Percentiles rank a stretch among this genome's conserved stretches.
phyloP scores from a whole-genome alignment of 805 yeast genomes.

The Starmerella bombicola region DNA sequence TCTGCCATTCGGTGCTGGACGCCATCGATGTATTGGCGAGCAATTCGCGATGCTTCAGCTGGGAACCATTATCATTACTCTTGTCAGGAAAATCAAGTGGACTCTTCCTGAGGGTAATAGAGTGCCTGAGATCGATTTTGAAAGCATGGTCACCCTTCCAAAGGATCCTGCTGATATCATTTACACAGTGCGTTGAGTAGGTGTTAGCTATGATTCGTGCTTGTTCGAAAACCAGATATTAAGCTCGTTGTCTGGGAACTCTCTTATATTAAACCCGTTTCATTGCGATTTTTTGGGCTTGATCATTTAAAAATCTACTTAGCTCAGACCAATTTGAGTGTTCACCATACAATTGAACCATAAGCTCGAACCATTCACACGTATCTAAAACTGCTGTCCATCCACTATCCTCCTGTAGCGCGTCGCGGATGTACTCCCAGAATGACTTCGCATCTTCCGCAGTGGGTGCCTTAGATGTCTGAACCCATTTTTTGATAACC shows the following conservation, averaged over 20 bases:
- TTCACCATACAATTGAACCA: neutral
- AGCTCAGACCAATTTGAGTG: neutral
- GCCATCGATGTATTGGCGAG: conserved; percentile 99
- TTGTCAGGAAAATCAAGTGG: conserved; percentile 69
- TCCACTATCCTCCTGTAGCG: conserved; percentile 6
- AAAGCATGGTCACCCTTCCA: conserved; percentile 90
- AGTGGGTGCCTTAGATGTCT: conserved; percentile 1
- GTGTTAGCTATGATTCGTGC: neutral
- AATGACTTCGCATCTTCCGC: conserved; percentile 13
- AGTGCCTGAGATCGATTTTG: conserved; percentile 50
- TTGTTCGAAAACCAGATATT: no score
- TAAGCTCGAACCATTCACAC: neutral
- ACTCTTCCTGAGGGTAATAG: conserved; percentile 39
- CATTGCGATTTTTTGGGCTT: neutral
- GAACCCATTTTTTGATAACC: conserved; percentile 9
- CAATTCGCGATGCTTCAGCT: conserved; percentile 93
- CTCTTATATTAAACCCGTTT: neutral
- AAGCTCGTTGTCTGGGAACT: no score
- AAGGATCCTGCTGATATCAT: conserved; percentile 39
- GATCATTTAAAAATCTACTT: neutral
- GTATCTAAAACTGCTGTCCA: conserved; percentile 9
- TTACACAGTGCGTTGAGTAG: conserved; percentile 10
- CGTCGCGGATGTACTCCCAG: conserved; percentile 3
- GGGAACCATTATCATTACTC: conserved; percentile 68
- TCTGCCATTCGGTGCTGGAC: conserved; percentile 97